Evolutionary conservation across 345 rosid species (phyloP), one percentile per base, ranked within the genome.

Genomic region (Corymbia maculata): DNA sequence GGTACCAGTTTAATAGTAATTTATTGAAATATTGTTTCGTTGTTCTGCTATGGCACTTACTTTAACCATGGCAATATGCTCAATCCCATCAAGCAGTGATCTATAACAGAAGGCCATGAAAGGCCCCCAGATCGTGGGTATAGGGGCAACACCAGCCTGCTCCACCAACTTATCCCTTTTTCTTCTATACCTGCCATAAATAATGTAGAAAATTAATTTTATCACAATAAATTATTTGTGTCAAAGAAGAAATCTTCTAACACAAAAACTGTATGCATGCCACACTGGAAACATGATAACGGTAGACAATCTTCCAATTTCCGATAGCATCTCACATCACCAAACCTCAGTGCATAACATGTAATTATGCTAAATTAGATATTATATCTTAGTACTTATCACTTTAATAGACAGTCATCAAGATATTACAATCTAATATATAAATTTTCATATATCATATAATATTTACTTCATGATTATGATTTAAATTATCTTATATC

Each of bases 51-150:
- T 75, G 84, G 84, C 85, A 45, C 92, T 91, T 90, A 97, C 99
- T 88, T 97, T 97, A 87, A 96, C 99, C 99, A 96, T 97, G 47
- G 99, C 99, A 93, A 96, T 96, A 92, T 97, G 99, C 92, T 97
- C 99, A 87, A 95, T 94, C 91, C 99, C 99, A 92, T 96, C 99
- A 61, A 96, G 90, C 82, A 94, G 75, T 52, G 99, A 97, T 90
- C 91, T 93, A 90, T 94, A 96, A 91, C 99, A 97, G 89, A 95
- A 93, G 42, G 98, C 96, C 90, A 88, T 92, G 89, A 97, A 97
- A 26, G 98, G 98, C 13, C 99, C 98, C 96, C 98, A 97, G 95
- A 94, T 94, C 85, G 99, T 97, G 3, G 99, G 98, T 91, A 96
- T 95, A 52, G 91, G 90, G 50, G 99, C 95, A 55, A 93, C 95